Conservation (phyloP, 2,329 filamentous ascomycete genomes). For the Didymella glomerata region DNA sequence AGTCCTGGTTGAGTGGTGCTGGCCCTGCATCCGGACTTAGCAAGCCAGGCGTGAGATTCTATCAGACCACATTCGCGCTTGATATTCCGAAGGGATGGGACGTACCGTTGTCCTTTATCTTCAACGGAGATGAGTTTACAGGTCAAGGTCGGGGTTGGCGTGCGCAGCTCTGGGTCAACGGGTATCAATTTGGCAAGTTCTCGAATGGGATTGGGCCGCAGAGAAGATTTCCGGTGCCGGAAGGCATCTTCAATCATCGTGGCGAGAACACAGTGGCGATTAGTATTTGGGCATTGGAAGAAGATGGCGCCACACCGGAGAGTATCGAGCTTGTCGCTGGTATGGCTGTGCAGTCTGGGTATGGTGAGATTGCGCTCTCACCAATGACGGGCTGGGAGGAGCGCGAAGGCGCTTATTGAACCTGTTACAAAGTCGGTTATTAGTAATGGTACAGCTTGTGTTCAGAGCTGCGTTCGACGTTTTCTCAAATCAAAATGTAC, state of each 20-base stretch:
- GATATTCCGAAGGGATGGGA: constrained; percentile 65
- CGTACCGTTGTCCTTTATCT: constrained; percentile 66
- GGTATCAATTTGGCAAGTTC: constrained; percentile 74
- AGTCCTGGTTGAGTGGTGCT: constrained; percentile 53
- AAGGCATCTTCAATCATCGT: constrained; percentile 74
- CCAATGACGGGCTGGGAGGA: constrained; percentile 29
- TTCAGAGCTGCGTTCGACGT: no score
- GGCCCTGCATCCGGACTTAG: constrained; percentile 55
- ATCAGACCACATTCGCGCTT: constrained; percentile 62
- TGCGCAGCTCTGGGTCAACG: constrained; percentile 74
- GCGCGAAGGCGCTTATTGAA: constrained; percentile 27
- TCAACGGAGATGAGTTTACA: constrained; percentile 55
- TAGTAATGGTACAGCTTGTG: neutral
- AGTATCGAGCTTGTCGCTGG: constrained; percentile 60
- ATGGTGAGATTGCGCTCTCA: constrained; percentile 24
- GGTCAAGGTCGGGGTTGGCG: constrained; percentile 57
- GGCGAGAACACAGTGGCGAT: constrained; percentile 73
- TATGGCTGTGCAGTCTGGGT: constrained; percentile 53
- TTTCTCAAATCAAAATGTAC: no score
- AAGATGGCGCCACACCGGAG: constrained; percentile 64
- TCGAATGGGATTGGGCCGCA: constrained; percentile 76
- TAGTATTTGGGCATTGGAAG: constrained; percentile 71
- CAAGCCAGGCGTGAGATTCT: constrained; percentile 64
- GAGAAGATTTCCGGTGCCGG: constrained; percentile 72
- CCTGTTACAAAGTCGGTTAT: neutral